Evolutionary conservation across 2,329 filamentous ascomycete species (phyloP).

Genomic region (Neocucurbitaria cava): DNA sequence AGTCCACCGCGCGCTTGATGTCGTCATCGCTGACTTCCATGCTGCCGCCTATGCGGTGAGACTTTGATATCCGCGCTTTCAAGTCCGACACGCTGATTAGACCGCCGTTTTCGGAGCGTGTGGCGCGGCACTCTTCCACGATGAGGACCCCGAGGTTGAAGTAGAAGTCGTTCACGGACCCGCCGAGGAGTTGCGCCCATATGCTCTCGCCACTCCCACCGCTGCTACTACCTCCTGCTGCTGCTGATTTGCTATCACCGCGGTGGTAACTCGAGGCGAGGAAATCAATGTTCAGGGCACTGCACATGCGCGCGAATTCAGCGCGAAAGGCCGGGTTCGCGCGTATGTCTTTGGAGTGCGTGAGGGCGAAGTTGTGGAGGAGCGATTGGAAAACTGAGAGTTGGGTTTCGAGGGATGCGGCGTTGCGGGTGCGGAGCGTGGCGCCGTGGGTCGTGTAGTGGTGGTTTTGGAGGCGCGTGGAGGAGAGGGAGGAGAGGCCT

Average conservation of each 20-base stretch:
- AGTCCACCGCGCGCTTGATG: constrained; percentile 85
- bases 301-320: constrained; percentile 98
- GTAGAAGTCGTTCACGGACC: constrained; percentile 96
- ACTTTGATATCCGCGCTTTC: constrained; percentile 74
- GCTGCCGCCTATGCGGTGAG: constrained; percentile 70
- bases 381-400: constrained; percentile 95
- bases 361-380: constrained; percentile 92
- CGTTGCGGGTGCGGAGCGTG: constrained; percentile 82
- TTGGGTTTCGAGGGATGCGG: constrained; percentile 86
- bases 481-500: constrained; percentile 77
- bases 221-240: background rate
- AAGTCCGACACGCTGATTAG: constrained; percentile 86
- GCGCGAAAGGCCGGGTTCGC: constrained; percentile 94
- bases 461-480: constrained; percentile 71
- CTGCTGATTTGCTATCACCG: constrained; percentile 57
- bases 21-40: constrained; percentile 90
- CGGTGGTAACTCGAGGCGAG: constrained; percentile 64
- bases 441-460: constrained; percentile 92
- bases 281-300: constrained; percentile 94
- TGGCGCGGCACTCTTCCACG: constrained; percentile 89
- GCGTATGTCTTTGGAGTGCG: constrained; percentile 94
- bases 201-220: constrained; percentile 68
- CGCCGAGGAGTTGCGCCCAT: constrained; percentile 91
- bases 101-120: constrained; percentile 88
- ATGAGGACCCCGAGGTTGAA: constrained; percentile 96